Base-by-base conservation (phyloP, 2,329 filamentous ascomycete species). In the Clarireedia monteithiana region DNA sequence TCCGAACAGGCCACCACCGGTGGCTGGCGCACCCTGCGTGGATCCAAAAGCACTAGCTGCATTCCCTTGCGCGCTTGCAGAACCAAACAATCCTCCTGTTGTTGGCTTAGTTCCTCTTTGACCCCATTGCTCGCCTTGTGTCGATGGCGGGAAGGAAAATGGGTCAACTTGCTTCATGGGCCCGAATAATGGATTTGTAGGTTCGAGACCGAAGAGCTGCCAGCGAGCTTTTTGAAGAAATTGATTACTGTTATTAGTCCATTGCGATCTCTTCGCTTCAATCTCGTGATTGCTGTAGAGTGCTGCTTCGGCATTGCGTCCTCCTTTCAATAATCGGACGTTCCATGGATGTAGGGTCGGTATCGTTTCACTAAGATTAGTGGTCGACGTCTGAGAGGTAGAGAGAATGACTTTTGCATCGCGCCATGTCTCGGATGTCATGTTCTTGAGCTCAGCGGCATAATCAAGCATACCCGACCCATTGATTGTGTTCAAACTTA, bases 401-500 rank as follows among this genome's bases (percentile, higher is more conserved):
- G 77, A 75, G 51, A 77, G 64, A 45, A 71, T 69, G 58, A 75
- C 62, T 59, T 73, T 69, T 49, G 69, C 70, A 60, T 77, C 72
- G 4, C 69, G 68, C 71, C 74, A 79, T 27, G 73, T 77, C 58
- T 81, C 77, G 0, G 74, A 73, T 2, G 75, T 77, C 14, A 67
- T 69, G 61, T 81, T 75, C 23, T 72, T 74, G 34, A 78, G 73
- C 49, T 83, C 78, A 40, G 83, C 83, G 23, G 74, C 71, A 59
- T 80, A 80, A 20, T 73, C 68, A 44, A 79, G 67, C 5, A 64
- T 50, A 3, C 68, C 70, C 4, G 60, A 65, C 9, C 62, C 59
- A 17, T 68, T 66, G 39, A 65, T 59, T 4, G 69, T 70, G 50
- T 69, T 67, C 12, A 80, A 70, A n/a, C 66, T 72, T 36, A 79